phyloP scores from a whole-genome alignment of 306 rosid species.

The Myrica gale region DNA sequence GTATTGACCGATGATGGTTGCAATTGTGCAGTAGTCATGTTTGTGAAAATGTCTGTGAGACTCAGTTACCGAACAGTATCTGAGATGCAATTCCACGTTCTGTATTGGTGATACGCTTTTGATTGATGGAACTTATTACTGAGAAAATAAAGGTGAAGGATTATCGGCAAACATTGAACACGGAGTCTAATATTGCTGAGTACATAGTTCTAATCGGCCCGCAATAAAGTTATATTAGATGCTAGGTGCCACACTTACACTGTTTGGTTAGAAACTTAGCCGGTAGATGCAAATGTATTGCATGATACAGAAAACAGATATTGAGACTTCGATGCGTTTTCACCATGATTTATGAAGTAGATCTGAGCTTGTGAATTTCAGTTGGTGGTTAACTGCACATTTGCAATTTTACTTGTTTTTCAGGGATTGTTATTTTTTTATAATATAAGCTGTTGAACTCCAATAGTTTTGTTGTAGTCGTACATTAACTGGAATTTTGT shows the following conservation, averaged over 20 bases:
- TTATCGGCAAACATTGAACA: background rate
- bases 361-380: background rate
- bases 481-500: slow-evolving; percentile 13
- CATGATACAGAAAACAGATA: background rate
- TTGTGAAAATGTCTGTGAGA: slow-evolving; percentile 25
- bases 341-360: background rate
- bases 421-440: background rate
- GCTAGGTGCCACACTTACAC: background rate
- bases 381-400: background rate
- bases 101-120: background rate
- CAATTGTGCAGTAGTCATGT: slow-evolving; percentile 14
- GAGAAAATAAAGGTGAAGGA: background rate
- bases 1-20: background rate
- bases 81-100: background rate
- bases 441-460: background rate
- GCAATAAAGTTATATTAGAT: background rate
- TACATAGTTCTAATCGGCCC: background rate
- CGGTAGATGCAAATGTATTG: background rate
- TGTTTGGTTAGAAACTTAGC: background rate
- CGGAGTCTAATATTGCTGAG: background rate
- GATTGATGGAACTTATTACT: background rate
- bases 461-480: background rate
- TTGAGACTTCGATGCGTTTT: background rate
- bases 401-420: background rate
- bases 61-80: background rate